These are phyloP conservation scores for Cercospora citrullina DNA, from an alignment of 2,329 filamentous ascomycete genomes.

Conservation along the genomic window DNA sequence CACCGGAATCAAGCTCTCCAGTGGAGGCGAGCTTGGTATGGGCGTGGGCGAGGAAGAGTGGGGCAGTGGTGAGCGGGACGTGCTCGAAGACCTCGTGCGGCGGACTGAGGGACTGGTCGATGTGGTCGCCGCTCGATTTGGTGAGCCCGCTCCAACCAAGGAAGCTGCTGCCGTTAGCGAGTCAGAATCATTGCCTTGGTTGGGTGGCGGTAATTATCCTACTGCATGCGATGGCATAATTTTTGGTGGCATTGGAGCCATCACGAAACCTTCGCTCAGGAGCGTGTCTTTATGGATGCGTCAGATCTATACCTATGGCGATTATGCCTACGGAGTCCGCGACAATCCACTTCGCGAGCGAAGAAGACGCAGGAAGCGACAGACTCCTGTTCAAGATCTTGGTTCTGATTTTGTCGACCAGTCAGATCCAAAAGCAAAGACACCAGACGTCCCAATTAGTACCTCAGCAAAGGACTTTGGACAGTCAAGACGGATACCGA, in stretches of 20 bases:
- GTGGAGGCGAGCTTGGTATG: slow-evolving; percentile 85
- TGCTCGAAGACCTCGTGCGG: slow-evolving; percentile 81
- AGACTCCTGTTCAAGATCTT: slow-evolving; percentile 20
- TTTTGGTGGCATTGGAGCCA: slow-evolving; percentile 75
- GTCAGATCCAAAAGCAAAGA: slow-evolving; percentile 9
- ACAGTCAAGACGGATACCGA: neutral
- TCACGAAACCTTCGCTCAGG: slow-evolving; percentile 70
- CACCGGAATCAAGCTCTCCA: slow-evolving; percentile 81
- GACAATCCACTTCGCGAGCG: slow-evolving; percentile 73
- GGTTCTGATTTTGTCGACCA: slow-evolving; percentile 13
- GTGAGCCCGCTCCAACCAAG: slow-evolving; percentile 51
- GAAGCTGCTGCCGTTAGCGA: slow-evolving; percentile 31
- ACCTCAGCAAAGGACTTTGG: slow-evolving; percentile 22
- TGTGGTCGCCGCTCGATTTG: slow-evolving; percentile 83
- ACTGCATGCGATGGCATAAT: slow-evolving; percentile 77
- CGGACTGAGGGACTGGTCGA: slow-evolving; percentile 84
- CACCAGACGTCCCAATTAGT: slow-evolving; percentile 8
- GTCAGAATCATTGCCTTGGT: slow-evolving; percentile 58
- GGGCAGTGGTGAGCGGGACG: slow-evolving; percentile 89
- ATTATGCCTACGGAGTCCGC: slow-evolving; percentile 78
- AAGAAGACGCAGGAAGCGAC: slow-evolving; percentile 48
- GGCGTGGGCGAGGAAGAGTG: slow-evolving; percentile 95
- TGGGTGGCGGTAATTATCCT: slow-evolving; percentile 69
- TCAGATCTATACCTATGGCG: slow-evolving; percentile 79
- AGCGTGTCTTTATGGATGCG: slow-evolving; percentile 84